Base-by-base conservation (phyloP, 805 yeast species). In the Teunomyces atbi region DNA sequence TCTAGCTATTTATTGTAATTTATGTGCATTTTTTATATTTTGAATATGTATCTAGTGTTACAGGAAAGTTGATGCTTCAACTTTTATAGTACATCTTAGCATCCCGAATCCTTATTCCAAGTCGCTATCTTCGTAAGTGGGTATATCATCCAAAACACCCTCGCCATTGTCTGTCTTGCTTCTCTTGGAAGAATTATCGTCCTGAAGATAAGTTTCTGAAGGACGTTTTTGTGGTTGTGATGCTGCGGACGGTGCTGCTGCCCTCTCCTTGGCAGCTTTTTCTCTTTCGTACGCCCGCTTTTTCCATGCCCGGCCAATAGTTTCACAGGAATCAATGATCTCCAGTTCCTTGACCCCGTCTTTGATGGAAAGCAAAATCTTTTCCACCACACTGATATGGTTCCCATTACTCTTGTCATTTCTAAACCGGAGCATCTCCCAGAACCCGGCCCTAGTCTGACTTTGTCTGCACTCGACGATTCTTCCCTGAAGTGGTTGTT, bases 341-440 rank as follows among this genome's bases (percentile, higher is more conserved):
- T 92, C 96, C 46, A 89, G 86, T 53, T 86, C 82, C 13, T 82
- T 75, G 2, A 94, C 96, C 0, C 92, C 84, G 64, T 92, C 98
- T 50, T 82, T 81, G 34, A 94, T 94, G 60, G 95, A 85, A 52
- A 83, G 81, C 38, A 92, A 67, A 28, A 94, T 90, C 60, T 86
- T 92, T 49, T 82, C 82, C 5, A 91, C 96, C 19, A 88, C 90
- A 10, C 82, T 73, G 12, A 82, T 65, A 64, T 89, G 96, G 64
- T 94, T 94, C 6, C 96, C 98, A 59, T 87, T 84, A 13, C 78
- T 66, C 61, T 94, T 94, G 65, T 94, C 99, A 68, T 94, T 96
- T 61, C 99, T 77, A 65, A 92, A 94, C 49, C 99, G 75, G 47
- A 92, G 64, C 71, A 88, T 75, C 49, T 81, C 81, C 99, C 99